Conservation (phyloP, 2,329 filamentous ascomycete species). For the Capronia epimyces region DNA sequence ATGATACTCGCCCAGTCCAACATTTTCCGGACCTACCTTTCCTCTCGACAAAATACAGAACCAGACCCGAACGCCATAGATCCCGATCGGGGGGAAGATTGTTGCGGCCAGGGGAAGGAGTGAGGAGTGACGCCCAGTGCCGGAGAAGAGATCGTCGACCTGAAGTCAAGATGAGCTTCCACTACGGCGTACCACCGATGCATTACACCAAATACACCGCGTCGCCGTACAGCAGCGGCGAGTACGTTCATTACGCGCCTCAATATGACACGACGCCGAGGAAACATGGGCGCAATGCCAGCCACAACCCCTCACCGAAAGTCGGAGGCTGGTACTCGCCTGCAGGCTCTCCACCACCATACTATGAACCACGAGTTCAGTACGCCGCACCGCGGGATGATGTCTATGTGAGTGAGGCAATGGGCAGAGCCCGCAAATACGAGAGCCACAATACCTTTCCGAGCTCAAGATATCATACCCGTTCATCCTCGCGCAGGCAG, state of each 20-base stretch:
- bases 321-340: slow-evolving; percentile 38
- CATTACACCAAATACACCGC: slow-evolving; percentile 30
- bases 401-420: slow-evolving; percentile 63
- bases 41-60: slow-evolving; percentile 19
- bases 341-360: slow-evolving; percentile 42
- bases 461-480: slow-evolving; percentile 40
- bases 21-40: slow-evolving; percentile 24
- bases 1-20: slow-evolving; percentile 29
- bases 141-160: slow-evolving; percentile 3
- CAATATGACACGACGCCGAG: slow-evolving; percentile 39
- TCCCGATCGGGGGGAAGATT: slow-evolving; percentile 27
- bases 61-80: slow-evolving; percentile 24
- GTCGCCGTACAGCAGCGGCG: slow-evolving; percentile 27
- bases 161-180: slow-evolving; percentile 26
- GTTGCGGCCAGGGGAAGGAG: slow-evolving; percentile 24
- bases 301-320: slow-evolving; percentile 43
- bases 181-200: slow-evolving; percentile 27
- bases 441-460: slow-evolving; percentile 45
- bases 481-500: slow-evolving; percentile 38
- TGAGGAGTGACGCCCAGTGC: slow-evolving; percentile 21
- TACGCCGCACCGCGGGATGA: slow-evolving; percentile 50
- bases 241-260: slow-evolving; percentile 30
- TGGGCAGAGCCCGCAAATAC: slow-evolving; percentile 34
- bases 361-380: slow-evolving; percentile 45
- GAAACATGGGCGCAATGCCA: slow-evolving; percentile 54